Percentiles rank a stretch among this genome's conserved stretches.
phyloP scores from a whole-genome alignment of 768 basidiomycete genomes.

The Tylopilus subfusipes region DNA sequence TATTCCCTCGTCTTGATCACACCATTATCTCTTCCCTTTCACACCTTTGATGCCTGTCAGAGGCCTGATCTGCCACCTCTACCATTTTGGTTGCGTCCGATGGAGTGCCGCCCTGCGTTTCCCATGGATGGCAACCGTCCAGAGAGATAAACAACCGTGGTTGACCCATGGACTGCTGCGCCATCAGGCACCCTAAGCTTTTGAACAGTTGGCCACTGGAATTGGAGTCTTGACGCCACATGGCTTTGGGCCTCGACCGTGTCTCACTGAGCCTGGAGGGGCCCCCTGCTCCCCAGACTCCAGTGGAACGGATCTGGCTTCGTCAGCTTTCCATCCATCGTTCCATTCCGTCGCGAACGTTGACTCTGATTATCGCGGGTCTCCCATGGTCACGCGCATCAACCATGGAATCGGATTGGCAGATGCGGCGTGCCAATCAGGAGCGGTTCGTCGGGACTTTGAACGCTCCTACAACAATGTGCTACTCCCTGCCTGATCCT shows the following conservation, averaged over 20 bases:
- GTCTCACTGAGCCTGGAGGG: not conserved
- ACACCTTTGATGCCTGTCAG: conserved; percentile 2
- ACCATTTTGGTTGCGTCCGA: conserved; percentile 4
- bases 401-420: not conserved
- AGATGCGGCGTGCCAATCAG: not conserved
- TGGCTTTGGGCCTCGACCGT: not conserved
- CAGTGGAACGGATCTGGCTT: not conserved
- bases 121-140: not conserved
- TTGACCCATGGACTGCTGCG: not conserved
- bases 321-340: not conserved
- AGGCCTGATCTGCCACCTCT: conserved; percentile 5
- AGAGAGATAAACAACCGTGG: not conserved
- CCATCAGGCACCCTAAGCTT: conserved; percentile 4
- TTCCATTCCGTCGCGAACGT: not conserved
- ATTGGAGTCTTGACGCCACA: not conserved
- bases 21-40: not conserved
- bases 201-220: not conserved
- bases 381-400: conserved; percentile 1
- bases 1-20: conserved; percentile 13
- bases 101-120: not conserved
- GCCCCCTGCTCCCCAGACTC: not conserved
- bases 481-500: not conserved
- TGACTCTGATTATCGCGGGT: not conserved
- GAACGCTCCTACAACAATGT: no score
- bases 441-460: not conserved